Percentiles rank a stretch among this genome's conserved stretches.
phyloP scores from a whole-genome alignment of 2,329 filamentous ascomycete species.

The Cercospora nicotianae region DNA sequence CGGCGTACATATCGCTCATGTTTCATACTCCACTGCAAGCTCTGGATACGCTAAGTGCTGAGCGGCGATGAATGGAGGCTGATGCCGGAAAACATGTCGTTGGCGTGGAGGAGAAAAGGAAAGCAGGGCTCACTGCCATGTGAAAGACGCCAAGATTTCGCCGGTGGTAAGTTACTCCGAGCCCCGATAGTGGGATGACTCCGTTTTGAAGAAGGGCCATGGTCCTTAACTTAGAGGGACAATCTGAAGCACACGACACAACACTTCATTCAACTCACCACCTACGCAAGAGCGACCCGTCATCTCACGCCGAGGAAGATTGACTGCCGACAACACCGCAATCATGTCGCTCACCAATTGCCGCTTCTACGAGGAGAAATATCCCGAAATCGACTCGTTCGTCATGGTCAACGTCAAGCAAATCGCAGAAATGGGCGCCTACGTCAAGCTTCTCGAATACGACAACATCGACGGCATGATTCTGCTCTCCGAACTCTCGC shows the following conservation, averaged over 20 bases:
- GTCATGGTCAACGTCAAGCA: conserved; percentile 99
- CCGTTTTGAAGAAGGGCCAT: conserved; percentile 5
- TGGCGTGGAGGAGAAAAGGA: background rate
- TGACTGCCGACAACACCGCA: conserved; percentile 44
- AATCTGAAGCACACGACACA: conserved; percentile 6
- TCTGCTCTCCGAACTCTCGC: conserved; percentile 91
- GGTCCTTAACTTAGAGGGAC: background rate
- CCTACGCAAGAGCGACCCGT: conserved; percentile 1
- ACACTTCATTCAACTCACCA: background rate
- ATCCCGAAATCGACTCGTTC: conserved; percentile 97
- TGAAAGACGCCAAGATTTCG: background rate
- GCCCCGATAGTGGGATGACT: conserved; percentile 3
- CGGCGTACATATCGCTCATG: background rate
- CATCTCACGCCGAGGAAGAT: conserved; percentile 3
- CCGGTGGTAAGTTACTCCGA: background rate
- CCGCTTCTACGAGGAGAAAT: conserved; percentile 97
- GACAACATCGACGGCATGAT: conserved; percentile 99
- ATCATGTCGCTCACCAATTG: conserved; percentile 94
- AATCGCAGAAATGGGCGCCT: conserved; percentile 99
- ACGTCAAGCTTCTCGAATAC: conserved; percentile 98
- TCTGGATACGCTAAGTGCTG: background rate
- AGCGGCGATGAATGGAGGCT: background rate
- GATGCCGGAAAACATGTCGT: background rate
- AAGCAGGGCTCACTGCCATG: background rate
- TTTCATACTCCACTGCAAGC: background rate